A percentile compares a stretch with the other conserved stretches of the same genome.
These are phyloP conservation scores for Colletotrichum tanaceti DNA, from an alignment of 2,329 filamentous ascomycete species.

Conservation along the genomic window DNA sequence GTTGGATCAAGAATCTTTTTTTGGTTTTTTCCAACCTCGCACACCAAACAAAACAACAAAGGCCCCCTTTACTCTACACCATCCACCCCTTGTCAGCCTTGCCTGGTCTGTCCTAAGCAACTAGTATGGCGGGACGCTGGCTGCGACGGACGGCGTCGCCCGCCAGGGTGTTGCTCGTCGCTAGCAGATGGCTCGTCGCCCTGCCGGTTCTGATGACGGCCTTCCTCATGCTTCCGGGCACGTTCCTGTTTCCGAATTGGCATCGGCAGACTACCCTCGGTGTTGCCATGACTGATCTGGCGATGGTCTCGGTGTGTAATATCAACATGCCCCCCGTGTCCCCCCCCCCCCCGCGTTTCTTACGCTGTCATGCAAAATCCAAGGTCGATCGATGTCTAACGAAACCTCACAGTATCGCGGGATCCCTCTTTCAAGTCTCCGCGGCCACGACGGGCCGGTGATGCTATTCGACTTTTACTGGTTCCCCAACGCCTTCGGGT, in stretches of 20 bases:
- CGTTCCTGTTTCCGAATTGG: neutral
- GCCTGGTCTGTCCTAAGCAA: neutral
- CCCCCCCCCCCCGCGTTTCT: too few species aligned
- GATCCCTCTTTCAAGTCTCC: neutral
- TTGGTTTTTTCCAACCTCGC: too few species aligned
- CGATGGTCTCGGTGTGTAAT: slow-evolving; percentile 21
- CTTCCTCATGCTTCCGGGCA: neutral
- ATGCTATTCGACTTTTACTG: neutral
- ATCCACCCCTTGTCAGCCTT: neutral
- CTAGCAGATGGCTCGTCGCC: neutral
- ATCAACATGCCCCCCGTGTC: neutral
- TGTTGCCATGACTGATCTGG: neutral
- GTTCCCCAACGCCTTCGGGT: neutral
- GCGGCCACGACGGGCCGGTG: neutral
- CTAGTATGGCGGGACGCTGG: neutral
- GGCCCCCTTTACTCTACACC: neutral
- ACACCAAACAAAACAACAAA: too few species aligned
- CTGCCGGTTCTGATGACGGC: neutral
- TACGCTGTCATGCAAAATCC: too few species aligned
- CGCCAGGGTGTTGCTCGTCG: neutral
- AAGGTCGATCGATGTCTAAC: neutral
- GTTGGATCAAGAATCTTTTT: too few species aligned
- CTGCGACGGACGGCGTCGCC: neutral
- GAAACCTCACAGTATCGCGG: neutral
- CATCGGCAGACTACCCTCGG: neutral